These are phyloP conservation scores for Verticillium nubilum DNA, from an alignment of 2,329 filamentous ascomycete genomes.

Conservation along the genomic window DNA sequence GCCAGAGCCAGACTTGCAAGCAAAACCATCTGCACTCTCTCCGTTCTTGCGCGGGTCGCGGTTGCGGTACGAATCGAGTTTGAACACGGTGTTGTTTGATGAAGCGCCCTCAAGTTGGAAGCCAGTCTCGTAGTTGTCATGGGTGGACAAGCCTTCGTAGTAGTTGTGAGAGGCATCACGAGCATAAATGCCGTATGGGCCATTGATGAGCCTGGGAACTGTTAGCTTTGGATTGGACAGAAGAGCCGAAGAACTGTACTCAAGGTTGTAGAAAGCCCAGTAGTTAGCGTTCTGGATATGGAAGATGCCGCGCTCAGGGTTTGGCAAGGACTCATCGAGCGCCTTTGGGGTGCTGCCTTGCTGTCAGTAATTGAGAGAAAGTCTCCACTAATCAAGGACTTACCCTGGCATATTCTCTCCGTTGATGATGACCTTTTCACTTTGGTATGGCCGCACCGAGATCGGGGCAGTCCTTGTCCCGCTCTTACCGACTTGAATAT, in stretches of 20 bases:
- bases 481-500: slow-evolving; percentile 35
- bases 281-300: slow-evolving; percentile 37
- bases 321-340: slow-evolving; percentile 29
- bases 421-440: slow-evolving; percentile 36
- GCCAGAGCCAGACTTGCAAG: slow-evolving; percentile 36
- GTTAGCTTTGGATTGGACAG: neutral
- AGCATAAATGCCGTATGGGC: slow-evolving; percentile 25
- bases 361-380: neutral
- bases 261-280: slow-evolving; percentile 36
- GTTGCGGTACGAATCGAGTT: slow-evolving; percentile 34
- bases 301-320: slow-evolving; percentile 34
- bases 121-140: slow-evolving; percentile 27
- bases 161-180: slow-evolving; percentile 25
- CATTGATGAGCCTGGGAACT: slow-evolving; percentile 20
- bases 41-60: slow-evolving; percentile 42
- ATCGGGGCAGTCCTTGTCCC: slow-evolving; percentile 31
- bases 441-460: slow-evolving; percentile 30
- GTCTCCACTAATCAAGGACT: neutral
- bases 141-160: slow-evolving; percentile 23
- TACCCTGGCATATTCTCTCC: slow-evolving; percentile 31
- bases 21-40: slow-evolving; percentile 41
- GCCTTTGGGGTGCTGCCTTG: slow-evolving; percentile 28
- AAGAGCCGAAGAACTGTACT: slow-evolving; percentile 4
- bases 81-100: slow-evolving; percentile 28
- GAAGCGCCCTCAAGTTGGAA: slow-evolving; percentile 25